These are phyloP conservation scores for Paspalum notatum DNA, from an alignment of 176 grass and related monocot genomes.

Conservation along the genomic window DNA sequence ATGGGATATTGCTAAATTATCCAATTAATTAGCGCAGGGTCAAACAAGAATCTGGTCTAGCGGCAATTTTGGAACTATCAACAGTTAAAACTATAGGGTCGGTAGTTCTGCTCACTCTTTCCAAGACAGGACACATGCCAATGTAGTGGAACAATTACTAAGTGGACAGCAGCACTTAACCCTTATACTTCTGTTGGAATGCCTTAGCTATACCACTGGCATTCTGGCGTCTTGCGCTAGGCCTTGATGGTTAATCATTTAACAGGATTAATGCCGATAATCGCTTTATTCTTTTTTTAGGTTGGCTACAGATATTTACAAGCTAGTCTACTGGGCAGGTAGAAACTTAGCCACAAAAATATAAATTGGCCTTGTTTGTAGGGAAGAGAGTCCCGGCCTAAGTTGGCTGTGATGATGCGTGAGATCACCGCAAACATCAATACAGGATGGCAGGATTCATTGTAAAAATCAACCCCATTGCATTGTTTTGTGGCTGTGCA, in stretches of 20 bases:
- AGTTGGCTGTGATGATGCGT: neutral
- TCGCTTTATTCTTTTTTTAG: neutral
- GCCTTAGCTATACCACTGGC: neutral
- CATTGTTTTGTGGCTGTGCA: conserved; percentile 18
- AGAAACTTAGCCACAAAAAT: neutral
- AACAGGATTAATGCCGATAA: neutral
- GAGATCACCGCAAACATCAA: neutral
- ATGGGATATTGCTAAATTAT: neutral
- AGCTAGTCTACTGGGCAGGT: neutral
- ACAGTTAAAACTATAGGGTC: conserved; percentile 13
- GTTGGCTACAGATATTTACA: neutral
- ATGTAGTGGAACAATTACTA: neutral
- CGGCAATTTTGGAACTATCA: conserved; percentile 7
- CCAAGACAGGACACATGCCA: neutral
- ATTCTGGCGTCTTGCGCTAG: neutral
- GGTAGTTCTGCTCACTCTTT: conserved; percentile 9
- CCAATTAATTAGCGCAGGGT: conserved; percentile 24
- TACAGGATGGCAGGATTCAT: neutral
- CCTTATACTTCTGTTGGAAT: neutral
- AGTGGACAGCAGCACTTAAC: neutral
- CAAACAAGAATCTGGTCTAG: conserved; percentile 1
- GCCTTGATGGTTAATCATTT: neutral
- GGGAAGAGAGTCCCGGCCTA: neutral
- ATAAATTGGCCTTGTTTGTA: neutral
- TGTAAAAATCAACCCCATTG: neutral